phyloP scores from a whole-genome alignment of 306 rosid genomes.

The Vachellia collinsii region DNA sequence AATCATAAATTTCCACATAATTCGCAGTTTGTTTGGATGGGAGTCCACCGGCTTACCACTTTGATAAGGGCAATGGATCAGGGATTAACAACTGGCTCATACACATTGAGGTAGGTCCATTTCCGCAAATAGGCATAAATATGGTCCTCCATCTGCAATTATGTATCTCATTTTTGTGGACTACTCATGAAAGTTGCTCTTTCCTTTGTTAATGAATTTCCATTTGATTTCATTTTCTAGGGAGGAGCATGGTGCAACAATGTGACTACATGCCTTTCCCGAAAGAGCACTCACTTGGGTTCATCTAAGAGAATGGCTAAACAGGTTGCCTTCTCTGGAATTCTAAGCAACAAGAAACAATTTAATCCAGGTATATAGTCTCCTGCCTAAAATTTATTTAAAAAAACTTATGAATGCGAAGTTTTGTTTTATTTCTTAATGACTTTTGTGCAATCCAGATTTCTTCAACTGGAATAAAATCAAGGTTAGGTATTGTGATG shows the following conservation, averaged over 20 bases:
- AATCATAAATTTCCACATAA: conserved; percentile 28
- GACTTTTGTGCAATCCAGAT: conserved; percentile 49
- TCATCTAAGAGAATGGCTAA: conserved; percentile 78
- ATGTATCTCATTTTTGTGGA: not conserved
- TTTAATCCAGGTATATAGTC: conserved; percentile 79
- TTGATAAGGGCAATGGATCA: conserved; percentile 70
- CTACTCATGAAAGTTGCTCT: conserved; percentile 1
- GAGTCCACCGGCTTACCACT: conserved; percentile 93
- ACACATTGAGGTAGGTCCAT: conserved; percentile 75
- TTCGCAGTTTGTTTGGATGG: conserved; percentile 95
- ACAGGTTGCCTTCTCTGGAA: conserved; percentile 73
- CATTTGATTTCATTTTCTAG: conserved; percentile 45
- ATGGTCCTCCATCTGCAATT: not conserved
- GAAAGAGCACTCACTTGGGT: conserved; percentile 74
- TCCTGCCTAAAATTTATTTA: not conserved
- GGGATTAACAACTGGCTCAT: conserved; percentile 86
- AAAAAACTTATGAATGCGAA: not conserved
- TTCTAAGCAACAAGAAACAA: conserved; percentile 50
- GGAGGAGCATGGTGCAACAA: conserved; percentile 99
- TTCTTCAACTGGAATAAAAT: conserved; percentile 90
- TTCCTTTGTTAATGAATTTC: conserved; percentile 16
- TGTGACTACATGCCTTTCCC: conserved; percentile 78
- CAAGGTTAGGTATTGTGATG: conserved; percentile 93
- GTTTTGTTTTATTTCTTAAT: conserved; percentile 10
- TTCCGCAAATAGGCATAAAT: conserved; percentile 26